A percentile compares a stretch with the other conserved stretches of the same genome.
These are phyloP conservation scores for Neurospora sp. DNA, from an alignment of 495 filamentous ascomycete genomes.

Conservation along the genomic window DNA sequence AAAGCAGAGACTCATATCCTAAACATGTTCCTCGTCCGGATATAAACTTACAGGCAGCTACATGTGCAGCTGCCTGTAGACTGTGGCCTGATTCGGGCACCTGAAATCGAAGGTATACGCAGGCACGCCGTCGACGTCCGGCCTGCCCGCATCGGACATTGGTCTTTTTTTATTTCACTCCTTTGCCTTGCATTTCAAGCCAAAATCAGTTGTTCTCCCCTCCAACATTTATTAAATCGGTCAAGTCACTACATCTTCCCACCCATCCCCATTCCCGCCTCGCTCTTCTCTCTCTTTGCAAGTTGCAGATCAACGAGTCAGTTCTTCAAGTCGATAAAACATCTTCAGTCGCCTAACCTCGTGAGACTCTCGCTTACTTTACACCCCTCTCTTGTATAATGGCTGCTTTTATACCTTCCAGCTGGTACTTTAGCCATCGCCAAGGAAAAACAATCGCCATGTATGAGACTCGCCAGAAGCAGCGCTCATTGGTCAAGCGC, in stretches of 20 bases:
- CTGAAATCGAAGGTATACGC: neutral
- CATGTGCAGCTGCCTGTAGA: neutral
- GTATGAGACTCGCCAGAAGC: neutral
- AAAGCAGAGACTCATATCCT: neutral
- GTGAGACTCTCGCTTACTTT: neutral
- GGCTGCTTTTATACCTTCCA: neutral
- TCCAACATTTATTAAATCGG: neutral
- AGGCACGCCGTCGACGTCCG: neutral
- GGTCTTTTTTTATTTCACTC: neutral
- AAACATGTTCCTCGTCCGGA: too few relatives aligned
- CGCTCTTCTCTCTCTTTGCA: neutral
- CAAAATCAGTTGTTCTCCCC: neutral
- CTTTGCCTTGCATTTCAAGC: neutral
- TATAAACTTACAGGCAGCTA: neutral
- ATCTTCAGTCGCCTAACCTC: neutral
- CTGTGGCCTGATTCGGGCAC: neutral
- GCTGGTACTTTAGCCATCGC: neutral
- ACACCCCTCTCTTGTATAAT: neutral
- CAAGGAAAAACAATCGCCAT: neutral
- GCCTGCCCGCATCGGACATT: neutral
- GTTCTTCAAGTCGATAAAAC: neutral
- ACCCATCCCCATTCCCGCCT: neutral
- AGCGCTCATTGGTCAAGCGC: neutral
- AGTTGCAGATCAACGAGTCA: neutral
- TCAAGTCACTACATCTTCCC: neutral